Conservation (phyloP, 495 filamentous ascomycete species). For the Collariella sp. region DNA sequence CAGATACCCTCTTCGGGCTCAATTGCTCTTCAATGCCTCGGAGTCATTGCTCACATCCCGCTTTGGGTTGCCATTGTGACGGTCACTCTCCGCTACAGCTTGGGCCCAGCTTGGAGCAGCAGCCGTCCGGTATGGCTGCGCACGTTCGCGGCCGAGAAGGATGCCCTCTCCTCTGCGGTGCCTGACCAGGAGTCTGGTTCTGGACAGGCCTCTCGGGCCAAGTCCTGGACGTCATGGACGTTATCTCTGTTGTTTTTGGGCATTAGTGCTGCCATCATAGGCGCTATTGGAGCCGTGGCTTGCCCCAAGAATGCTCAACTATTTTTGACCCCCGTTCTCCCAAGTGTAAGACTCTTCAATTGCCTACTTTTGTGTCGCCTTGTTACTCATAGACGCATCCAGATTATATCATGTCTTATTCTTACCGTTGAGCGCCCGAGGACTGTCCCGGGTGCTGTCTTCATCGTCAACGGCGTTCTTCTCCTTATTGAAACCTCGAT, state of each 20-base stretch:
- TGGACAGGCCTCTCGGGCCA: not conserved
- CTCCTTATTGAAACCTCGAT: conserved; percentile 14
- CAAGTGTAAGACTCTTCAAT: conserved; percentile 15
- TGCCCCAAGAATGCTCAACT: conserved; percentile 9
- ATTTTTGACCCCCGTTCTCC: conserved; percentile 16
- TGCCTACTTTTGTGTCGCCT: not conserved
- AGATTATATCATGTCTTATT: conserved; percentile 20
- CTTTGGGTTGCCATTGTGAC: conserved; percentile 21
- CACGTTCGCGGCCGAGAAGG: conserved; percentile 19
- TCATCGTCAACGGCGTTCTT: conserved; percentile 17
- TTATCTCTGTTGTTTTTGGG: conserved; percentile 14
- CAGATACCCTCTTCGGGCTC: conserved; percentile 25
- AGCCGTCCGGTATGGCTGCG: conserved; percentile 26
- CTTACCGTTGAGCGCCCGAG: conserved; percentile 22
- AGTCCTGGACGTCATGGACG: conserved; percentile 17
- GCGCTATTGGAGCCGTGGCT: conserved; percentile 6
- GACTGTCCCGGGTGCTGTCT: conserved; percentile 17
- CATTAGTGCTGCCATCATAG: not conserved
- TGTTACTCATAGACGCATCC: not conserved
- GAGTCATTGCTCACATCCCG: conserved; percentile 23
- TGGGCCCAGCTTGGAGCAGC: conserved; percentile 16
- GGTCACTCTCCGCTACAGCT: conserved; percentile 22
- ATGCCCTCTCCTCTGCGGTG: not conserved
- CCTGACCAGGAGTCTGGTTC: conserved; percentile 10
- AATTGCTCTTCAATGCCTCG: conserved; percentile 25